Conservation (phyloP, 2,329 filamentous ascomycete species). For the Pestalotiopsis fici region DNA sequence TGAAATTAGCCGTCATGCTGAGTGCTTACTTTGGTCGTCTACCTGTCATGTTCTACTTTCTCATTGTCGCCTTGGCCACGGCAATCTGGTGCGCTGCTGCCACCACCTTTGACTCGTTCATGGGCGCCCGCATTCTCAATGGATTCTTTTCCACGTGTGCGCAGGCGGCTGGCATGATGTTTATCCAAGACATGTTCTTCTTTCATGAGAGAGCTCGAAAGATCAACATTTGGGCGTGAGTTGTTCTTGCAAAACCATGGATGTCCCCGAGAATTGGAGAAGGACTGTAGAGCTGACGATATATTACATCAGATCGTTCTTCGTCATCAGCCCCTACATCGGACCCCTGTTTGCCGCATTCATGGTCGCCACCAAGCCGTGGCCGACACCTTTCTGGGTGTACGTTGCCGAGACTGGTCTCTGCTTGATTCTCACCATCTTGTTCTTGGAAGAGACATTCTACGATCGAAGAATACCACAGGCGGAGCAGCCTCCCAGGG, state of each 20-base stretch:
- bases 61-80: slow-evolving; percentile 36
- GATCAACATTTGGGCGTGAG: slow-evolving; percentile 48
- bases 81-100: slow-evolving; percentile 46
- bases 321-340: slow-evolving; percentile 43
- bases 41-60: slow-evolving; percentile 43
- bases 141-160: slow-evolving; percentile 48
- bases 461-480: slow-evolving; percentile 44
- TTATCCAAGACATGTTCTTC: slow-evolving; percentile 61
- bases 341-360: slow-evolving; percentile 49
- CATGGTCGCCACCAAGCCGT: slow-evolving; percentile 44
- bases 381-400: slow-evolving; percentile 50
- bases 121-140: slow-evolving; percentile 48
- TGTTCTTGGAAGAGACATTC: slow-evolving; percentile 50
- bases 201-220: slow-evolving; percentile 56
- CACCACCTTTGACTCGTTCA: slow-evolving; percentile 45
- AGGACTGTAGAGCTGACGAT: neutral
- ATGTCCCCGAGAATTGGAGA: neutral
- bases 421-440: slow-evolving; percentile 37
- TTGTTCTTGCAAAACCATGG: neutral
- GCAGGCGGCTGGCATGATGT: slow-evolving; percentile 48
- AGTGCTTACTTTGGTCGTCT: slow-evolving; percentile 44
- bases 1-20: slow-evolving; percentile 35
- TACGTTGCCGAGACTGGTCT: slow-evolving; percentile 40
- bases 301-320: slow-evolving; percentile 27
- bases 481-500: slow-evolving; percentile 34